phyloP scores from a whole-genome alignment of 768 basidiomycete species.

The Cystobasidium onofrii region DNA sequence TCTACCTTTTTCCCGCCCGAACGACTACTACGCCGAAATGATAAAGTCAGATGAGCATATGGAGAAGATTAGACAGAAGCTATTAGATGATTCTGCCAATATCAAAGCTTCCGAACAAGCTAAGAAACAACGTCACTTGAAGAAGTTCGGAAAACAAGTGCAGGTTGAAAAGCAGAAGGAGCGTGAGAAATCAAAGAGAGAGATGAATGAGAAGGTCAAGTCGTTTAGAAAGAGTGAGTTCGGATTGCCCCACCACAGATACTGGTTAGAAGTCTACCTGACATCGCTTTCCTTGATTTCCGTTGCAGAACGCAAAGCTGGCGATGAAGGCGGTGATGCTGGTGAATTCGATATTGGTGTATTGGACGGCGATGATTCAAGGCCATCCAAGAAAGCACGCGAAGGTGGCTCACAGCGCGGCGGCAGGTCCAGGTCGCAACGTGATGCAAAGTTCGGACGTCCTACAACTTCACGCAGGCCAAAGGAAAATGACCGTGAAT shows the following conservation, averaged over 20 bases:
- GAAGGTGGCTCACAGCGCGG: conserved; percentile 53
- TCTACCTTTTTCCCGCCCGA: conserved; percentile 78
- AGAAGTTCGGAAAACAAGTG: conserved; percentile 97
- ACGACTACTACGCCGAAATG: conserved; percentile 98
- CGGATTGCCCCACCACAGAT: too few species aligned
- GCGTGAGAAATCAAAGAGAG: conserved; percentile 79
- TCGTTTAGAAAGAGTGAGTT: conserved; percentile 78
- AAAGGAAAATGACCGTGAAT: conserved; percentile 69
- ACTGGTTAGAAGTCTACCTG: too few species aligned
- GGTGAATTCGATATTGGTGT: conserved; percentile 74
- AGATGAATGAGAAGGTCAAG: conserved; percentile 60
- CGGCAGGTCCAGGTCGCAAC: conserved; percentile 44
- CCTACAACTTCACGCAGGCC: conserved; percentile 54
- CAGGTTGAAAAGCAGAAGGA: conserved; percentile 90
- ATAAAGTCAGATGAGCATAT: conserved; percentile 94
- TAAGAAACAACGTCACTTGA: conserved; percentile 80
- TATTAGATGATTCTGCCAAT: conserved; percentile 75
- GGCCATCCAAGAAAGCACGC: conserved; percentile 39
- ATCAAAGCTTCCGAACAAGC: conserved; percentile 91
- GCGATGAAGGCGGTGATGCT: conserved; percentile 58
- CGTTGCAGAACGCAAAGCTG: conserved; percentile 68
- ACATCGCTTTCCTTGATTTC: conserved; percentile 11
- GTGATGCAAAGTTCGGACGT: conserved; percentile 75
- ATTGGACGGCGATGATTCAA: conserved; percentile 50
- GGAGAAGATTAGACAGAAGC: conserved; percentile 83